phyloP scores from a whole-genome alignment of 2,329 filamentous ascomycete species.

The Dryadomyces quercus-mongolicae region DNA sequence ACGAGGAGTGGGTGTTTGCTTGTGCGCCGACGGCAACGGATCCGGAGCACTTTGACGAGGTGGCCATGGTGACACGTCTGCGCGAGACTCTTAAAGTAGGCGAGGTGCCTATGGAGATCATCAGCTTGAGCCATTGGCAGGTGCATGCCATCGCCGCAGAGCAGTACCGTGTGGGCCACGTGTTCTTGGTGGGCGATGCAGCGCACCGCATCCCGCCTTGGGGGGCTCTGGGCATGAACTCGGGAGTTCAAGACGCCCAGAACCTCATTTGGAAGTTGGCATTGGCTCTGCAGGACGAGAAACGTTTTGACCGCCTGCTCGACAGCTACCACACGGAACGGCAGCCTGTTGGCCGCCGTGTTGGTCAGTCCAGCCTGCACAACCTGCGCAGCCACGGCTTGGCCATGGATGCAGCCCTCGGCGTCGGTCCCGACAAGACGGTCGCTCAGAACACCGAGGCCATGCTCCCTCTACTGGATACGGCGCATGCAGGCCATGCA shows the following conservation, averaged over 20 bases:
- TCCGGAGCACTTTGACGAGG: neutral
- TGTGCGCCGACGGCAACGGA: neutral
- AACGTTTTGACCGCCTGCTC: constrained; percentile 25
- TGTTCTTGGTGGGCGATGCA: constrained; percentile 44
- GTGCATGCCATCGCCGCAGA: constrained; percentile 26
- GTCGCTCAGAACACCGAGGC: neutral
- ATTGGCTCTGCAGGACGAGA: constrained; percentile 21
- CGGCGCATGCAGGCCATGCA: neutral
- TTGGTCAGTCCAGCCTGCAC: constrained; percentile 1
- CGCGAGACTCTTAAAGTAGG: constrained; percentile 7
- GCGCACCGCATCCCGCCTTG: constrained; percentile 43
- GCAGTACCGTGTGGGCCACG: constrained; percentile 31
- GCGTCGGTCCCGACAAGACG: neutral
- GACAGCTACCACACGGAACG: constrained; percentile 36
- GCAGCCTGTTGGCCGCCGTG: constrained; percentile 13
- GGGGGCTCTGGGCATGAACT: constrained; percentile 47
- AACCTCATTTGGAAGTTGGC: constrained; percentile 45
- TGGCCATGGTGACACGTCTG: neutral
- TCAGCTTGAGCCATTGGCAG: constrained; percentile 20
- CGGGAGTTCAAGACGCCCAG: constrained; percentile 38
- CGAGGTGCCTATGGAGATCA: constrained; percentile 29
- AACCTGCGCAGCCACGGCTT: constrained; percentile 2
- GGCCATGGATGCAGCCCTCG: neutral
- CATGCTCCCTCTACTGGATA: neutral
- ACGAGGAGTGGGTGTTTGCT: constrained; percentile 1